Evolutionary conservation across 352 stramenopile species (phyloP).

Genomic region (Pythium folliculosum): DNA sequence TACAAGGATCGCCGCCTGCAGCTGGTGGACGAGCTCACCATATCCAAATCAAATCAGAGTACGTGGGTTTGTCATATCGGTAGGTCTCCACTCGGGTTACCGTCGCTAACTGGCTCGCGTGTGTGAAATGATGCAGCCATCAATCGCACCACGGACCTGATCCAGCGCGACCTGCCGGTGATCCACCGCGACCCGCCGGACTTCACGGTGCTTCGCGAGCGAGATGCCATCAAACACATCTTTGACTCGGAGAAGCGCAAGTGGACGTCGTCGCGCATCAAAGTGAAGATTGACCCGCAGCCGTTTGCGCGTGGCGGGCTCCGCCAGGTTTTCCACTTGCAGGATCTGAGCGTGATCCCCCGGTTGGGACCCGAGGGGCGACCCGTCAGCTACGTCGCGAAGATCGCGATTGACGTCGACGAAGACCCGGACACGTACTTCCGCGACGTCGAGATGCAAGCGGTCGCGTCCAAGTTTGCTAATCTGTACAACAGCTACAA

Average conservation of each 20-base stretch:
- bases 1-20: conserved; percentile 72
- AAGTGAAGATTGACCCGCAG: conserved; percentile 72
- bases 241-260: conserved; percentile 76
- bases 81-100: background rate
- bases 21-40: conserved; percentile 59
- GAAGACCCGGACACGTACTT: conserved; percentile 87
- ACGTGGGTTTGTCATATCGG: conserved; percentile 17
- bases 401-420: conserved; percentile 77
- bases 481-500: conserved; percentile 84
- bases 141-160: conserved; percentile 59
- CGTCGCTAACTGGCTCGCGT: background rate
- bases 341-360: conserved; percentile 53
- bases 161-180: conserved; percentile 51
- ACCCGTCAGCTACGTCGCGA: conserved; percentile 61
- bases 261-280: conserved; percentile 71
- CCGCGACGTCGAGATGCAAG: conserved; percentile 86
- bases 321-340: conserved; percentile 70
- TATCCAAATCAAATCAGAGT: conserved; percentile 52
- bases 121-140: conserved; percentile 42
- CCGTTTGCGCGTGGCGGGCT: conserved; percentile 64
- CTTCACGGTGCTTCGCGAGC: conserved; percentile 57
- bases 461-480: conserved; percentile 76
- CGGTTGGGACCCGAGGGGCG: conserved; percentile 16
- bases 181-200: conserved; percentile 67
- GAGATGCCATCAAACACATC: conserved; percentile 77